A percentile compares a stretch with the other conserved stretches of the same genome.
These are phyloP conservation scores for Megacollybia marginata DNA, from an alignment of 768 basidiomycete species.

Conservation along the genomic window DNA sequence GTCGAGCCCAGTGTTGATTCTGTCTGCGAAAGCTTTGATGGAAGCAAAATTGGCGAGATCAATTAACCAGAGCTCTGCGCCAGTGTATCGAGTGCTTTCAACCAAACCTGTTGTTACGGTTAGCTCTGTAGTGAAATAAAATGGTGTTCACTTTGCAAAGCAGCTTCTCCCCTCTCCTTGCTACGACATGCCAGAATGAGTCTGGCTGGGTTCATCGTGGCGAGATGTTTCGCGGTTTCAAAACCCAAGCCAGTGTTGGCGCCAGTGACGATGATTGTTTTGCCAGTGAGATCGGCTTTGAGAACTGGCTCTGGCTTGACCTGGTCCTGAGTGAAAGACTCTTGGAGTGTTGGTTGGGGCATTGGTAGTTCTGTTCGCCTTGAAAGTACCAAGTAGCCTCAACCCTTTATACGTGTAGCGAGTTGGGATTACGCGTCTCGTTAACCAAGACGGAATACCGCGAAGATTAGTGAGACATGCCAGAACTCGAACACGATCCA, in stretches of 20 bases:
- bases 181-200: conserved; percentile 33
- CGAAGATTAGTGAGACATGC: too few relatives aligned
- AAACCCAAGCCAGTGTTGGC: conserved; percentile 47
- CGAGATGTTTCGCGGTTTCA: conserved; percentile 39
- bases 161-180: conserved; percentile 26
- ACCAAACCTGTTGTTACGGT: conserved; percentile 15
- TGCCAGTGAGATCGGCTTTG: conserved; percentile 30
- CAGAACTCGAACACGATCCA: too few relatives aligned
- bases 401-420: too few relatives aligned
- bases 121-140: not conserved
- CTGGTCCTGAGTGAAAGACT: too few relatives aligned
- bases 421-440: too few relatives aligned
- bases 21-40: conserved; percentile 29
- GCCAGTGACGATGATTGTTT: conserved; percentile 42
- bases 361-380: too few relatives aligned
- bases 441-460: too few relatives aligned
- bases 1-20: conserved; percentile 22
- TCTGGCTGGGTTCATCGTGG: conserved; percentile 31
- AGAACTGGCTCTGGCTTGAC: conserved; percentile 18
- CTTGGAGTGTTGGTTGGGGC: too few relatives aligned
- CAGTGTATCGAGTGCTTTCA: conserved; percentile 24
- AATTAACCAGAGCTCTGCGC: conserved; percentile 30
- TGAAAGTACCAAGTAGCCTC: too few relatives aligned
- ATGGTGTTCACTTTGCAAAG: conserved; percentile 22
- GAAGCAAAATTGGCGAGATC: conserved; percentile 35